Base-by-base conservation (phyloP, 352 stramenopile genomes). In the Phytophthora rubi region DNA sequence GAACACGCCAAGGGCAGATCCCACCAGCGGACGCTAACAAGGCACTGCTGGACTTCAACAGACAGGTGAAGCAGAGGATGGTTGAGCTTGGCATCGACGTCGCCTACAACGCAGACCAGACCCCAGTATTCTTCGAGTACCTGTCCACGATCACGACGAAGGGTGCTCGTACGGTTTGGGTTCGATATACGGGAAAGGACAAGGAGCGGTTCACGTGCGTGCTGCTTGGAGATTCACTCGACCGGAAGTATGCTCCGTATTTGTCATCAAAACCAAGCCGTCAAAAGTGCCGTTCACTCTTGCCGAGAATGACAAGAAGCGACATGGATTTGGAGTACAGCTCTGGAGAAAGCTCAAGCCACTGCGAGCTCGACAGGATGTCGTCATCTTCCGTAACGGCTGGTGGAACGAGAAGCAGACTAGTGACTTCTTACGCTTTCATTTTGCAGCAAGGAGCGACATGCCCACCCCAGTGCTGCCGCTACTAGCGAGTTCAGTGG, bases 21-120 rank as follows among this genome's bases (percentile, higher is more conserved):
- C 13, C 4, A 13, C 35, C 35, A 13, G 35, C 13, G 10, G 42
- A 48, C 16, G 15, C 42, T n/a, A 8, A 23, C 16, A 48, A 48
- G 42, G 42, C 42, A n/a, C 42, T 48, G 4, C 15, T n/a, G 13
- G 42, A 48, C 42, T 48, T 48, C 15, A 48, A 48, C 6, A n/a
- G 15, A 21, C 15, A 48, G 16, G 42, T 48, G 42, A 48, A 48
- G 15, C 42, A 48, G 42, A 48, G 6, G 16, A 48, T 48, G 42
- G 42, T 15, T 48, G 42, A 48, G 42, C 42, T 48, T n/a, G 18
- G 35, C 4, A 18, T 64, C 4, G 52, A 68, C 6, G 52, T 61
- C 10, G 54, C 58, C 16, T 66, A 53, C 18, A 68, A 76, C 32
- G 62, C 51, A 9, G 61, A 77, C 30, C 56, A 76, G 39, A 71